phyloP scores from a whole-genome alignment of 306 rosid species.

The Hylodesmum podocarpum region DNA sequence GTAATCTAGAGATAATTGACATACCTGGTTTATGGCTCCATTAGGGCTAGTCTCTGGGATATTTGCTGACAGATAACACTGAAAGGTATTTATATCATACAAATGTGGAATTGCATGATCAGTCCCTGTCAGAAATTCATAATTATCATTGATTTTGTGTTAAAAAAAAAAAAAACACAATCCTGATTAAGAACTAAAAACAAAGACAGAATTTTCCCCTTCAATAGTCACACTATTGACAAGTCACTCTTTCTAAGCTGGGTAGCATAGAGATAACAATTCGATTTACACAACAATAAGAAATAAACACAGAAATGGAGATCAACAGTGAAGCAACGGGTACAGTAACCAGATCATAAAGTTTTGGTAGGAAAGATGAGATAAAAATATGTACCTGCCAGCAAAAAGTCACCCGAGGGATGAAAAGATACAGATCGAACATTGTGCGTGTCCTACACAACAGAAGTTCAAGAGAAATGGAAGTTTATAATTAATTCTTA shows the following conservation, averaged over 20 bases:
- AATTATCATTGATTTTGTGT: not conserved
- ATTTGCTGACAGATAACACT: constrained; percentile 75
- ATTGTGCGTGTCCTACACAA: constrained; percentile 84
- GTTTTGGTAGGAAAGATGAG: not conserved
- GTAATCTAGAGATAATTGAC: constrained; percentile 26
- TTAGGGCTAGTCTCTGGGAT: constrained; percentile 60
- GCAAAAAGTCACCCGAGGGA: constrained; percentile 90
- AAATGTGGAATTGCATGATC: constrained; percentile 90
- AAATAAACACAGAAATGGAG: not conserved
- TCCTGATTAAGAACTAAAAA: not conserved
- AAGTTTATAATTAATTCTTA: not conserved
- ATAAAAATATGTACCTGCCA: constrained; percentile 63
- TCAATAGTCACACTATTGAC: not conserved
- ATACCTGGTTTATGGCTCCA: constrained; percentile 93
- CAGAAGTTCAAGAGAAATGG: constrained; percentile 11
- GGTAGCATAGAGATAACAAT: not conserved
- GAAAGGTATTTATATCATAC: constrained; percentile 84
- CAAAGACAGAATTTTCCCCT: not conserved
- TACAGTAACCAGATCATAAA: not conserved
- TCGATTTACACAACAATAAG: constrained; percentile 11
- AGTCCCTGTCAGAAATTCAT: constrained; percentile 60
- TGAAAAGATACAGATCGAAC: constrained; percentile 90
- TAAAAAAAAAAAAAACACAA: constrained; percentile 7
- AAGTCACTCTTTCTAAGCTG: constrained; percentile 3
- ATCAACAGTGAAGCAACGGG: constrained; percentile 8